phyloP scores from a whole-genome alignment of 2,329 filamentous ascomycete species.

The Malbranchea zuffiana region DNA sequence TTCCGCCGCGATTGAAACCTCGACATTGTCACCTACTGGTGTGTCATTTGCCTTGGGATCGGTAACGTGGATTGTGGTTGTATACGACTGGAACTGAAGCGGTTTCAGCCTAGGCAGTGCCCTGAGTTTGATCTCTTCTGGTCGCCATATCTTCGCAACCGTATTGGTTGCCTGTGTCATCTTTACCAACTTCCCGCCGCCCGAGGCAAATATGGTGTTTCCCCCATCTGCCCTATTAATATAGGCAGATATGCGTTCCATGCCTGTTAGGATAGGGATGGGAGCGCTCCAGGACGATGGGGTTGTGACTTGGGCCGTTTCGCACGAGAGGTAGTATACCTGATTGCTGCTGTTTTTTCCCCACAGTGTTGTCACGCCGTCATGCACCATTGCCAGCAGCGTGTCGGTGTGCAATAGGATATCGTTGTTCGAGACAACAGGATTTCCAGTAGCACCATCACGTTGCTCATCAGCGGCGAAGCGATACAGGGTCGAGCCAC shows the following conservation, averaged over 20 bases:
- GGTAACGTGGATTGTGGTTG: neutral
- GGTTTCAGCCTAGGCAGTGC: neutral
- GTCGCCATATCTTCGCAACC: neutral
- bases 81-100: neutral
- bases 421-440: neutral
- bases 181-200: neutral
- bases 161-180: neutral
- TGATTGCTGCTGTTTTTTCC: neutral
- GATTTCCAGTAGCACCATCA: neutral
- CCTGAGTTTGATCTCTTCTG: neutral
- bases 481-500: neutral
- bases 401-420: neutral
- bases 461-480: slow-evolving; percentile 3
- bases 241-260: neutral
- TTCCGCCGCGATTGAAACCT: neutral
- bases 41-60: neutral
- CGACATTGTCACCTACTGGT: no score
- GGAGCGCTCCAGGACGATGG: neutral
- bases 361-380: neutral
- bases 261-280: neutral
- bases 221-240: neutral
- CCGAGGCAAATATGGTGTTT: neutral
- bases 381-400: neutral
- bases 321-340: neutral
- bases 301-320: neutral